phyloP scores from a whole-genome alignment of 2,329 filamentous ascomycete genomes.

The Botrytis aclada region DNA sequence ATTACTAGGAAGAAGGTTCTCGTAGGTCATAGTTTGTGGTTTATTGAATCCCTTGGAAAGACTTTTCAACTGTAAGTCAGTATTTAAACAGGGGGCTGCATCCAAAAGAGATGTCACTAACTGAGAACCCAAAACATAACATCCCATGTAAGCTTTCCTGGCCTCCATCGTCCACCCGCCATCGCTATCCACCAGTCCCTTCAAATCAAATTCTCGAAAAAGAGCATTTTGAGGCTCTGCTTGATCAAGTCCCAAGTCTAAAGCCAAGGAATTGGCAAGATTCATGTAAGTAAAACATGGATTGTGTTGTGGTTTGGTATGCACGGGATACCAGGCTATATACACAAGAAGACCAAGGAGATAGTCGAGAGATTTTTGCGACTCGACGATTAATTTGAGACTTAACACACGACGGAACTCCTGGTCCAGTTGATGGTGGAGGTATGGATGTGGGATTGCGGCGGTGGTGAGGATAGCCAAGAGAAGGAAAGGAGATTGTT shows the following conservation, averaged over 20 bases:
- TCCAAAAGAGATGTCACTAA: constrained; percentile 14
- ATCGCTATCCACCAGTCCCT: constrained; percentile 25
- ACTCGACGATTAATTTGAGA: constrained; percentile 47
- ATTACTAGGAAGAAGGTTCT: constrained; percentile 24
- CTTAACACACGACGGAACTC: constrained; percentile 35
- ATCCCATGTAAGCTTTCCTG: constrained; percentile 34
- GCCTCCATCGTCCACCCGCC: constrained; percentile 30
- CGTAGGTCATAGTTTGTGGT: constrained; percentile 31
- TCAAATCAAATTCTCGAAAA: constrained; percentile 25
- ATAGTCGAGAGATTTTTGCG: constrained; percentile 55
- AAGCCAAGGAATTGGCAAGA: constrained; percentile 36
- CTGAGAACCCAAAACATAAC: constrained; percentile 36
- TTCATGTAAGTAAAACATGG: constrained; percentile 36
- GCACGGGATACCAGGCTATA: constrained; percentile 50
- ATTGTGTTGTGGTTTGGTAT: constrained; percentile 33
- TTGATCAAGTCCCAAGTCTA: constrained; percentile 36
- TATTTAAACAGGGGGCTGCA: not conserved
- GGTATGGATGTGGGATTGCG: constrained; percentile 26
- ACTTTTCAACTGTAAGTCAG: not conserved
- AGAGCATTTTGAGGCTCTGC: constrained; percentile 26
- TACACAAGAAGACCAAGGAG: constrained; percentile 59
- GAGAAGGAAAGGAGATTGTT: constrained; percentile 33
- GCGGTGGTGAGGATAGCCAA: constrained; percentile 33
- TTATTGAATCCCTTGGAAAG: constrained; percentile 31
- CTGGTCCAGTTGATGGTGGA: constrained; percentile 34